Evolutionary conservation across 2,329 filamentous ascomycete species (phyloP).

Genomic region (Diaporthe destruens): DNA sequence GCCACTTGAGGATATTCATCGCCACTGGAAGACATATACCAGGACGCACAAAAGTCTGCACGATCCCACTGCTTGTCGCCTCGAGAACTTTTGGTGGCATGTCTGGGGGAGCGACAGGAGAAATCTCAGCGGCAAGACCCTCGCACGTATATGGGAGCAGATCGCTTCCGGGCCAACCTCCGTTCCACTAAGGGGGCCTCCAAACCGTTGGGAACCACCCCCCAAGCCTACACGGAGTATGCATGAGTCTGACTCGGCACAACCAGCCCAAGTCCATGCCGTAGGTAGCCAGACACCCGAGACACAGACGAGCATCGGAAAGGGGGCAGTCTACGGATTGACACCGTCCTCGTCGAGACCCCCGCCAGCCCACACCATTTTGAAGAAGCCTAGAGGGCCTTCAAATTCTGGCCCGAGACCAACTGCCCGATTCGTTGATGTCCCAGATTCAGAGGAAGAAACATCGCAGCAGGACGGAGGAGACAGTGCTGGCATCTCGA

Average conservation of each 20-base stretch:
- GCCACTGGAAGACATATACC: conserved; percentile 72
- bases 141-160: conserved; percentile 68
- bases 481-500: conserved; percentile 43
- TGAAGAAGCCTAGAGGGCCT: conserved; percentile 70
- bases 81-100: conserved; percentile 77
- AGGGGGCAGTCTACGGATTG: conserved; percentile 45
- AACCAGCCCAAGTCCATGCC: conserved; percentile 29
- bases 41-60: conserved; percentile 69
- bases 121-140: conserved; percentile 63
- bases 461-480: conserved; percentile 48
- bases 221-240: conserved; percentile 48
- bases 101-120: conserved; percentile 71
- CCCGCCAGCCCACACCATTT: conserved; percentile 66
- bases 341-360: conserved; percentile 60
- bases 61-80: conserved; percentile 72
- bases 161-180: conserved; percentile 70
- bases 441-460: conserved; percentile 62
- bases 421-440: conserved; percentile 72
- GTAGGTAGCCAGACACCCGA: conserved; percentile 2
- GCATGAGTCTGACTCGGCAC: conserved; percentile 41
- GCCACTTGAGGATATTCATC: conserved; percentile 65
- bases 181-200: conserved; percentile 66
- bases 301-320: conserved; percentile 28
- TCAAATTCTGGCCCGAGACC: conserved; percentile 66
- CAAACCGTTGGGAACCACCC: conserved; percentile 65